phyloP scores from a whole-genome alignment of 805 yeast species.

The Cyberlindnera xylosilytica region DNA sequence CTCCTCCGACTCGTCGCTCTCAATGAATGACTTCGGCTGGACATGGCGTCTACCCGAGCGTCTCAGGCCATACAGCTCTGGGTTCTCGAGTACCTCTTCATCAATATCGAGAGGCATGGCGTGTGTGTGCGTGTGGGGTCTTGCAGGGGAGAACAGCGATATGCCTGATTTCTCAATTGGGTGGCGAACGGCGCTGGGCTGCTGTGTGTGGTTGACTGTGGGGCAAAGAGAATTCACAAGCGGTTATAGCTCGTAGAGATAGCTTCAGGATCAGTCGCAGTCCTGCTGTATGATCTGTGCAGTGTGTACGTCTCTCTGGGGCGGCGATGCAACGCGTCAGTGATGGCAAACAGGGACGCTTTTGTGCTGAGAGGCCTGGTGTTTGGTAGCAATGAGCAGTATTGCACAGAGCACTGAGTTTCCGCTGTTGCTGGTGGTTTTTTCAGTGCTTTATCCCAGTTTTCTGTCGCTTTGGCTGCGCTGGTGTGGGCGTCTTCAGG shows the following conservation, averaged over 20 bases:
- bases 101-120: slow-evolving; percentile 28
- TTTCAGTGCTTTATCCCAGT: no score
- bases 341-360: not conserved
- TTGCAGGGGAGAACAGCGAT: no score
- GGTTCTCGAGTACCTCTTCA: slow-evolving; percentile 60
- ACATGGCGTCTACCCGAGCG: slow-evolving; percentile 55
- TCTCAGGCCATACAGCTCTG: slow-evolving; percentile 81
- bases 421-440: no score
- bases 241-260: no score
- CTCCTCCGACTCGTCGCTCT: slow-evolving; percentile 28
- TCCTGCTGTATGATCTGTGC: no score
- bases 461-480: not conserved
- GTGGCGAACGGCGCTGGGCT: not conserved
- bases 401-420: no score
- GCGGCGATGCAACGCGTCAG: not conserved
- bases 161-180: no score
- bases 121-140: not conserved
- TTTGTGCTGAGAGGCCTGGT: not conserved
- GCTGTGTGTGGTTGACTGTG: no score
- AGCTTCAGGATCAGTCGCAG: no score
- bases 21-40: slow-evolving; percentile 18
- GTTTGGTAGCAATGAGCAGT: no score
- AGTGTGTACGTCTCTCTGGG: no score
- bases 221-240: no score
- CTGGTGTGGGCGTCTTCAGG: not conserved